Evolutionary conservation across 805 yeast genomes (phyloP), one percentile per base, ranked within the genome.

Genomic region (Kodamaea kakaduensis): DNA sequence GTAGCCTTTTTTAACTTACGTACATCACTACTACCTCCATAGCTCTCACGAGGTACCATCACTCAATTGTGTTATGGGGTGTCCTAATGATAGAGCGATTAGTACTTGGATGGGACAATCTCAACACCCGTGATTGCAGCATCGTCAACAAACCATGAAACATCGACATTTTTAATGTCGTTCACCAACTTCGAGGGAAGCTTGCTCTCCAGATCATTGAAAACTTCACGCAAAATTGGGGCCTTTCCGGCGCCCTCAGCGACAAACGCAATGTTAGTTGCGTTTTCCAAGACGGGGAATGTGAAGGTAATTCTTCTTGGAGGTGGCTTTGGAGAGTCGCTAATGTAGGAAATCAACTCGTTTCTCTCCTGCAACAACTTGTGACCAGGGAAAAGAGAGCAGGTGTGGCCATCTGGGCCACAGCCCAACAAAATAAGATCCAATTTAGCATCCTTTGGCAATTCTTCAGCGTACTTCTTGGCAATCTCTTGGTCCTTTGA

Each of bases 401-500:
- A 85, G 4, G 96, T 88, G 59, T 88, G 97, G 24, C 96, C 97
- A 52, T 88, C 97, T 22, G 96, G 96, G 6, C 97, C 97, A 57
- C 93, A 84, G 15, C 97, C 97, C 44, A 88, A 69, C 37, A 87
- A 64, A 15, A 88, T 64, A 48, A 87, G 64, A 58, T 88, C 95
- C 18, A 80, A 51, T 40, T 58, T 52, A 15, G 48, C 53, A 37
- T 58, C 58, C 6, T 42, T 22, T 7, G 90, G 86, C 34, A 88
- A 59, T 27, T 67, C 62, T 1, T 65, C 41, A 44, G 74, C 81
- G 58, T 88, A 88, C 31, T 73, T 80, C 12, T 52, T 45, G 4
- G 95, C 88, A 47, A 84, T 75, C 27, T 62, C 45, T 26, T 41
- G 32, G 39, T 67, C 69, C 27, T 71, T 71, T 36, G 69, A 69